These are phyloP conservation scores for Mitragyna speciosa DNA, from an alignment of 257 asterid genomes.

Conservation along the genomic window DNA sequence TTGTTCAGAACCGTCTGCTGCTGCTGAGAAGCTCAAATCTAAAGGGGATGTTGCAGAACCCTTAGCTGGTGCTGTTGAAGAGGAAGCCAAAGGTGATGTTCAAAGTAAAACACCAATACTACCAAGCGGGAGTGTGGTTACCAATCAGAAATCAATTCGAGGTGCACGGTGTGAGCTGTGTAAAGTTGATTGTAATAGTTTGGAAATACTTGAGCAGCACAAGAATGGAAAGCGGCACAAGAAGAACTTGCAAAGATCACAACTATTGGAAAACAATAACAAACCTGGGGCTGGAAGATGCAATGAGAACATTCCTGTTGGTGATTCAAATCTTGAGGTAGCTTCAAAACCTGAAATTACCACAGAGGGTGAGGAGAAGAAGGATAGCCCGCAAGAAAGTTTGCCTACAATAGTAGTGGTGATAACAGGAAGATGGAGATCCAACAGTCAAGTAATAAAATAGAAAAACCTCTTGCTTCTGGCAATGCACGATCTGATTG, in stretches of 20 bases:
- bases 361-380: slow-evolving; percentile 12
- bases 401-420: background rate
- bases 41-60: slow-evolving; percentile 3
- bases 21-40: background rate
- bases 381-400: slow-evolving; percentile 14
- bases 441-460: background rate
- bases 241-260: slow-evolving; percentile 25
- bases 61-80: background rate
- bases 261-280: background rate
- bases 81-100: slow-evolving; percentile 1
- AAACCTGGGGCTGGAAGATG: background rate
- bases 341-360: background rate
- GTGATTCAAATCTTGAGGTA: slow-evolving; percentile 5
- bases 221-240: slow-evolving; percentile 34
- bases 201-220: slow-evolving; percentile 27
- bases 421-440: slow-evolving; percentile 3
- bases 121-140: slow-evolving; percentile 1
- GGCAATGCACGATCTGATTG: background rate
- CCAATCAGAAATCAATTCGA: background rate
- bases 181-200: slow-evolving; percentile 21
- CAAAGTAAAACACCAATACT: background rate
- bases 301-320: slow-evolving; percentile 9
- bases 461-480: slow-evolving; percentile 13
- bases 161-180: slow-evolving; percentile 33
- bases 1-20: background rate